These are phyloP conservation scores for Syncephalastrum sp. DNA, from an alignment of 371 early-diverging fungal genomes.

Conservation along the genomic window DNA sequence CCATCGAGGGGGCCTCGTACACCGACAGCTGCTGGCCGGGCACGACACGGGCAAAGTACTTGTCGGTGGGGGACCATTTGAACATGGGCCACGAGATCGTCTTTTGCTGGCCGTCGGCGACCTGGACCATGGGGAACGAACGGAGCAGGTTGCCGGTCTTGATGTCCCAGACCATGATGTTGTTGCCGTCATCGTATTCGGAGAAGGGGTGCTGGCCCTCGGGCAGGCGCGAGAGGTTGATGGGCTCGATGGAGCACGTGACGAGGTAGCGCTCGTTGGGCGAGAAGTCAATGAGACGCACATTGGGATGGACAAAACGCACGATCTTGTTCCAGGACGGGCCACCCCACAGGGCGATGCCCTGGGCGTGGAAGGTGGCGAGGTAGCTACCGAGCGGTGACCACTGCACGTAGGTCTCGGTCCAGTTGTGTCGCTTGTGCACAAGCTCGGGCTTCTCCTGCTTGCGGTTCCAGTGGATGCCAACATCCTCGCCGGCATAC, in stretches of 20 bases:
- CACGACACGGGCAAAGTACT: conserved; percentile 89
- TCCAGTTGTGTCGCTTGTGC: conserved; percentile 85
- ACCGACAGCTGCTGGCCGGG: conserved; percentile 81
- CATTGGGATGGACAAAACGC: conserved; percentile 91
- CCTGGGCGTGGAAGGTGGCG: conserved; percentile 91
- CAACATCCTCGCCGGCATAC: conserved; percentile 81
- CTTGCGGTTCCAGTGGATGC: conserved; percentile 90
- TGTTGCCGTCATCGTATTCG: conserved; percentile 77
- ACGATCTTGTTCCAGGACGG: conserved; percentile 88
- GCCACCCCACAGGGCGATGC: conserved; percentile 97
- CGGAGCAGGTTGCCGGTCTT: conserved; percentile 83
- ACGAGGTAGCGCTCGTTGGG: conserved; percentile 92
- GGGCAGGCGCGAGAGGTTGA: conserved; percentile 56
- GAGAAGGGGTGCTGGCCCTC: conserved; percentile 67
- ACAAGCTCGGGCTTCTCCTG: conserved; percentile 80
- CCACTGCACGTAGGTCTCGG: conserved; percentile 93
- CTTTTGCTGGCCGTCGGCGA: conserved; percentile 49
- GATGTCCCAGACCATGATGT: conserved; percentile 89
- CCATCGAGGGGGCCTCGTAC: conserved; percentile 93
- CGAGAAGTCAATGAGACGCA: conserved; percentile 90
- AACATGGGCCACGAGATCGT: conserved; percentile 93
- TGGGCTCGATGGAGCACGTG: conserved; percentile 90
- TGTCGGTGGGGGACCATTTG: conserved; percentile 95
- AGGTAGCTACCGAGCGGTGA: conserved; percentile 94
- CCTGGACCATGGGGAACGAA: conserved; percentile 71